A percentile compares a stretch with the other conserved stretches of the same genome.
Evolutionary conservation across 1,139 yeast species (phyloP).

Genomic region (Pichia sp.): DNA sequence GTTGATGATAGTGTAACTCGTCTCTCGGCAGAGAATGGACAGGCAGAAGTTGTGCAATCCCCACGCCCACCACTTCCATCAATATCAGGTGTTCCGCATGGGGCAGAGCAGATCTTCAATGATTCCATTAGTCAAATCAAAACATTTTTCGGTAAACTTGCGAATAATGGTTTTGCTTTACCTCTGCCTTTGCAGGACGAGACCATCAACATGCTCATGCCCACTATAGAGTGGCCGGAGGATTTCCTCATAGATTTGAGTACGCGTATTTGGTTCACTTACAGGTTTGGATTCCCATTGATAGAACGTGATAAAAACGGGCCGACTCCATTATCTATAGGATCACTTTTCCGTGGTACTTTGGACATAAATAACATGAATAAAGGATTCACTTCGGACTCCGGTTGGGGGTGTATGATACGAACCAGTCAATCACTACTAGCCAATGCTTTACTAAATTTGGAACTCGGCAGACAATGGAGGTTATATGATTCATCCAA

Average conservation of each 20-base stretch:
- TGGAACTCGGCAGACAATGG: slow-evolving; percentile 45
- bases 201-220: background rate
- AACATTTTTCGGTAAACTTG: slow-evolving; percentile 6
- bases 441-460: slow-evolving; percentile 60
- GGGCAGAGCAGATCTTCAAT: too few relatives aligned
- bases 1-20: too few relatives aligned
- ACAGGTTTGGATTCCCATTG: slow-evolving; percentile 73
- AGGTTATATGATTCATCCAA: slow-evolving; percentile 18
- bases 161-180: background rate
- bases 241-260: slow-evolving; percentile 48
- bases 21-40: too few relatives aligned
- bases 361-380: slow-evolving; percentile 21
- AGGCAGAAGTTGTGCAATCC: too few relatives aligned
- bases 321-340: slow-evolving; percentile 65
- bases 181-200: background rate
- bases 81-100: too few relatives aligned
- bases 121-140: slow-evolving; percentile 7
- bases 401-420: slow-evolving; percentile 99
- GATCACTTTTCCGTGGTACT: slow-evolving; percentile 40
- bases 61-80: too few relatives aligned
- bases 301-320: slow-evolving; percentile 60
- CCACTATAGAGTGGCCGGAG: slow-evolving; percentile 25
- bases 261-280: slow-evolving; percentile 66
- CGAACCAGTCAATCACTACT: slow-evolving; percentile 87
- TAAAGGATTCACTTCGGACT: slow-evolving; percentile 73